These are phyloP conservation scores for Plantago major DNA, from an alignment of 257 asterid species.

Conservation along the genomic window DNA sequence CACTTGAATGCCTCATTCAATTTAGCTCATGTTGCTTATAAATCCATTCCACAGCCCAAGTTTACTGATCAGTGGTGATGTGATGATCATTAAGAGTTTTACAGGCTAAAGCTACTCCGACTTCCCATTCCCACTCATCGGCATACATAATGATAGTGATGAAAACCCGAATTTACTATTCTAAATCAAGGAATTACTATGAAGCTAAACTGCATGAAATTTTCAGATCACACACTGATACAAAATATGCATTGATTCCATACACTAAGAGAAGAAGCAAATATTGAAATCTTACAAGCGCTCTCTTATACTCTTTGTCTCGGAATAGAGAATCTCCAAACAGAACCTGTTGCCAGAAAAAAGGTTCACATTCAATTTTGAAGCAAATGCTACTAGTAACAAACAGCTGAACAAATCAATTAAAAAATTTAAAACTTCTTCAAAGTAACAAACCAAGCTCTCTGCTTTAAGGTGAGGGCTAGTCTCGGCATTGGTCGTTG, in stretches of 20 bases:
- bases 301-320: conserved; percentile 77
- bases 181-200: no score
- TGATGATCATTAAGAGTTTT: no score
- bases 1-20: not conserved
- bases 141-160: no score
- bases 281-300: conserved; percentile 56
- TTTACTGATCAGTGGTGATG: not conserved
- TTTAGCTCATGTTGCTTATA: not conserved
- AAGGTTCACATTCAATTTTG: conserved; percentile 2
- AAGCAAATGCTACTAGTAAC: conserved; percentile 12
- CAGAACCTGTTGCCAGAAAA: conserved; percentile 59
- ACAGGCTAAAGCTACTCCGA: no score
- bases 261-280: conserved; percentile 7
- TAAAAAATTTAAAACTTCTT: not conserved
- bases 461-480: conserved; percentile 84
- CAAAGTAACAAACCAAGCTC: conserved; percentile 50
- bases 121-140: no score
- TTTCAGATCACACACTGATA: not conserved
- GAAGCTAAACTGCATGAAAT: no score
- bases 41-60: not conserved
- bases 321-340: conserved; percentile 74
- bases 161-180: not conserved
- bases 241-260: not conserved
- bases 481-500: conserved; percentile 59
- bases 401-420: conserved; percentile 9